Evolutionary conservation across 139 green algal genomes (phyloP).

Genomic region (Picochlorum sp.): DNA sequence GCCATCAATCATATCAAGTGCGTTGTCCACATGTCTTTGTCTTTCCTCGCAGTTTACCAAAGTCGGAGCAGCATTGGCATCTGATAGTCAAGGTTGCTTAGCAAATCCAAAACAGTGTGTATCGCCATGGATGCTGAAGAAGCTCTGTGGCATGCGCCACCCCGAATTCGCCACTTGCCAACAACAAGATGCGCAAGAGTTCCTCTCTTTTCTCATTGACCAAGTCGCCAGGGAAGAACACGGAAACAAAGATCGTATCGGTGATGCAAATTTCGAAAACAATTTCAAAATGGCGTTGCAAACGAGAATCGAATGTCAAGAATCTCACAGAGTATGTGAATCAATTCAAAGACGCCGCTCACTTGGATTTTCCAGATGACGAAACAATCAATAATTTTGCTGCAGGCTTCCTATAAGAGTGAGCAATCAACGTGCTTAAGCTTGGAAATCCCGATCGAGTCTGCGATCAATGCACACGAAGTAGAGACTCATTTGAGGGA

Average conservation of each 20-base stretch:
- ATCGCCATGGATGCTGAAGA: slow-evolving; percentile 74
- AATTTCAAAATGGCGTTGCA: slow-evolving; percentile 56
- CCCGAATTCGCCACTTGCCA: slow-evolving; percentile 72
- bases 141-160: slow-evolving; percentile 73
- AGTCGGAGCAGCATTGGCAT: slow-evolving; percentile 42
- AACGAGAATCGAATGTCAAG: slow-evolving; percentile 43
- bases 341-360: too few relatives aligned
- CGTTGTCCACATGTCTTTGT: too few relatives aligned
- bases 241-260: slow-evolving; percentile 23
- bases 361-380: neutral
- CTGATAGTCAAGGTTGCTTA: neutral
- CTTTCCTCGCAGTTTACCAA: slow-evolving; percentile 58
- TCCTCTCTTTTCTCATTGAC: slow-evolving; percentile 81
- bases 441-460: slow-evolving; percentile 80
- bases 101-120: slow-evolving; percentile 30
- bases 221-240: slow-evolving; percentile 43
- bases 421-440: slow-evolving; percentile 46
- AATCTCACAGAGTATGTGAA: slow-evolving; percentile 7
- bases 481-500: slow-evolving; percentile 60
- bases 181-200: slow-evolving; percentile 91
- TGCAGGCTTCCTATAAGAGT: slow-evolving; percentile 45
- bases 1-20: too few relatives aligned
- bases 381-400: neutral
- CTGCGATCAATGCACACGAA: slow-evolving; percentile 76
- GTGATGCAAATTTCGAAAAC: neutral